phyloP scores from a whole-genome alignment of 2,329 filamentous ascomycete genomes.

The Pseudogymnoascus sp. region DNA sequence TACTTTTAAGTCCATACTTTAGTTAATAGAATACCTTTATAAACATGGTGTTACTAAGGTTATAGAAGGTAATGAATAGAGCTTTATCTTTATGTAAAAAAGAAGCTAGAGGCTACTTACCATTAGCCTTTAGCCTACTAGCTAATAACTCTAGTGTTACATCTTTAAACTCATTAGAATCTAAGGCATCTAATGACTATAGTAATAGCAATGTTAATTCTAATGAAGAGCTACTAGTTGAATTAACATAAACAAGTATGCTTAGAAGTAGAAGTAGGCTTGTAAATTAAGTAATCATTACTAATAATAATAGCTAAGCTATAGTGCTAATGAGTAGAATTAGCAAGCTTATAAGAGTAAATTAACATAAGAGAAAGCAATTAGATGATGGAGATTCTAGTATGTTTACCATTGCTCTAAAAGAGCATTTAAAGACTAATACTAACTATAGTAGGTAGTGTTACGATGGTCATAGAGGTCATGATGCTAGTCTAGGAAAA shows the following conservation, averaged over 20 bases:
- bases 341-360: background rate
- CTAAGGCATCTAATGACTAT: background rate
- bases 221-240: background rate
- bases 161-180: background rate
- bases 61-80: background rate
- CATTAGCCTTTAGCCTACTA: background rate
- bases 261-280: background rate
- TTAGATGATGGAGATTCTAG: background rate
- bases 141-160: background rate
- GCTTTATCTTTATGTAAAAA: background rate
- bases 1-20: background rate
- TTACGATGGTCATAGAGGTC: no score
- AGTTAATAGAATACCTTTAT: background rate
- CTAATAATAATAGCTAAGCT: background rate
- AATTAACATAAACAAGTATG: background rate
- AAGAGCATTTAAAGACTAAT: background rate
- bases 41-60: background rate
- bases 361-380: background rate
- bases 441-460: background rate
- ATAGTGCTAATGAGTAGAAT: background rate
- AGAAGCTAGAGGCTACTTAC: background rate
- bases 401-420: background rate
- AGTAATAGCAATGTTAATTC: background rate
- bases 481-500: no score
- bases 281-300: background rate